Evolutionary conservation across 768 basidiomycete genomes (phyloP).

Genomic region (Cyclocybe aegerita): DNA sequence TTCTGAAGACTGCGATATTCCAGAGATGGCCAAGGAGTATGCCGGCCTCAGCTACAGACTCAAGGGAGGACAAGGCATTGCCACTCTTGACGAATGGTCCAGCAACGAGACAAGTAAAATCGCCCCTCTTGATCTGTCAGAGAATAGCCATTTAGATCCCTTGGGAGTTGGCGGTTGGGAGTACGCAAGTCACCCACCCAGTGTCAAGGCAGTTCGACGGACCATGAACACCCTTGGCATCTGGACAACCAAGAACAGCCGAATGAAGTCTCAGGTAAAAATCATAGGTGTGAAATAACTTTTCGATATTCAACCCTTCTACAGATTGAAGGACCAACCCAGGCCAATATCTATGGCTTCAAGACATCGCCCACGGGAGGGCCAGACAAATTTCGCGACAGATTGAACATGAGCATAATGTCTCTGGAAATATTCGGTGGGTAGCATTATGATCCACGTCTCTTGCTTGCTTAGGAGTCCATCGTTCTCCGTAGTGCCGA

Average conservation of each 20-base stretch:
- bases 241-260: slow-evolving; percentile 12
- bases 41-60: slow-evolving; percentile 76
- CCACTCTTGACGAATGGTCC: slow-evolving; percentile 61
- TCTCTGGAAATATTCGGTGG: slow-evolving; percentile 85
- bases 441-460: slow-evolving; percentile 14
- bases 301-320: slow-evolving; percentile 1
- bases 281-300: neutral
- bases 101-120: neutral
- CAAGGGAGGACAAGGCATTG: slow-evolving; percentile 60
- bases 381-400: slow-evolving; percentile 43
- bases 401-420: slow-evolving; percentile 74
- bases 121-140: neutral
- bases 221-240: slow-evolving; percentile 47
- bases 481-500: slow-evolving; percentile 48
- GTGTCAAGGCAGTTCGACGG: slow-evolving; percentile 45
- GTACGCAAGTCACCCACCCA: slow-evolving; percentile 71
- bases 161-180: slow-evolving; percentile 70
- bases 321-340: slow-evolving; percentile 75
- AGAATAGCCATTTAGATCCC: slow-evolving; percentile 17
- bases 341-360: slow-evolving; percentile 66
- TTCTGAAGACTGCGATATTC: slow-evolving; percentile 68
- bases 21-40: slow-evolving; percentile 69
- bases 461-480: neutral
- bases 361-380: slow-evolving; percentile 47
- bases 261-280: slow-evolving; percentile 53